A percentile compares a stretch with the other conserved stretches of the same genome.
Conservation (phyloP, 2,329 filamentous ascomycete genomes). For the Colletotrichum falcatum region DNA sequence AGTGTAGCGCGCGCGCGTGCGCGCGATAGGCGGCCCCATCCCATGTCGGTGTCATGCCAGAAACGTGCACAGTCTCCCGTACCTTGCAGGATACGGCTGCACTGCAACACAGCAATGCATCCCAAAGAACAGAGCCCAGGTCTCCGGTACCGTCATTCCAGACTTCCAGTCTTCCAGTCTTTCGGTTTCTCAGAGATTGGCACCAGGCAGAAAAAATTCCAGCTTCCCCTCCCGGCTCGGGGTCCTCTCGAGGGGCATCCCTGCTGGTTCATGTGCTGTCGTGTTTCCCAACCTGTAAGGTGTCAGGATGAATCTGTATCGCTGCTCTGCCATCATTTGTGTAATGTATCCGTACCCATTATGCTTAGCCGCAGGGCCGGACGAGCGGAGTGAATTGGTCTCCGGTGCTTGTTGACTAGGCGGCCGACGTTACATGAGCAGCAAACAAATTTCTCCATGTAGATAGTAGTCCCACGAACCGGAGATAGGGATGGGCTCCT, state of each 20-base stretch:
- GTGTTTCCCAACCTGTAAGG: neutral
- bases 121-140: slow-evolving; percentile 25
- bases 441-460: slow-evolving; percentile 17
- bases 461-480: slow-evolving; percentile 15
- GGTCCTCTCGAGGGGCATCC: neutral
- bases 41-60: slow-evolving; percentile 31
- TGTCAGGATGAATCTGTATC: neutral
- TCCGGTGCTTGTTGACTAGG: slow-evolving; percentile 3
- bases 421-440: slow-evolving; percentile 28
- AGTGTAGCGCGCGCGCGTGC: neutral
- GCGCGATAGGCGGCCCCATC: too few relatives aligned
- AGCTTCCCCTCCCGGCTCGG: neutral
- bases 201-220: neutral
- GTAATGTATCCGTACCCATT: slow-evolving; percentile 4
- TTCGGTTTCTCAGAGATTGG: neutral
- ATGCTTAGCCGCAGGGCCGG: slow-evolving; percentile 13
- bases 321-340: neutral
- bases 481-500: slow-evolving; percentile 1
- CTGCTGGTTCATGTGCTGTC: slow-evolving; percentile 7
- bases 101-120: slow-evolving; percentile 28
- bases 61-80: slow-evolving; percentile 37
- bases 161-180: neutral
- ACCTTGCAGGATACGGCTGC: slow-evolving; percentile 38
- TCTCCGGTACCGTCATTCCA: slow-evolving; percentile 27
- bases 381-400: slow-evolving; percentile 11